phyloP scores from a whole-genome alignment of 139 green algal species.

The Edaphochlamys debaryana region DNA sequence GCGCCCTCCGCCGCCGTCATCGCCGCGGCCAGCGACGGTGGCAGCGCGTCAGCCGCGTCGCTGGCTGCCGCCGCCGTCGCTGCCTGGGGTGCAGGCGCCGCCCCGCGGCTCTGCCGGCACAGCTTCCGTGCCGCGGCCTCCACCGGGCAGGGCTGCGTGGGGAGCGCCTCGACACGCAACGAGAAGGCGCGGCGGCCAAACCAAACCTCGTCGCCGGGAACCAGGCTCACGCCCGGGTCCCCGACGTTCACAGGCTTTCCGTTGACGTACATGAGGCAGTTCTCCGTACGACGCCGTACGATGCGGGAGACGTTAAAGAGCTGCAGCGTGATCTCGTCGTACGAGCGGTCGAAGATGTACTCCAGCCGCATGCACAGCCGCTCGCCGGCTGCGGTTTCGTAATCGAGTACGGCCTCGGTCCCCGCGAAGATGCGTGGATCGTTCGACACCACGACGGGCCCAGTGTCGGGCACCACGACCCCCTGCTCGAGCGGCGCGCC shows the following conservation, averaged over 20 bases:
- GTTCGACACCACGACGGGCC: constrained; percentile 34
- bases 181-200: constrained; percentile 1
- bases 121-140: constrained; percentile 26
- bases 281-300: background rate
- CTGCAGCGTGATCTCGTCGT: constrained; percentile 17
- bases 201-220: constrained; percentile 27
- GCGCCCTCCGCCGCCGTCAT: background rate
- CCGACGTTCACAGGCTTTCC: constrained; percentile 17
- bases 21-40: background rate
- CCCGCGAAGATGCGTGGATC: constrained; percentile 26
- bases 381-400: background rate
- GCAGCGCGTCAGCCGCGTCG: background rate
- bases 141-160: background rate
- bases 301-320: constrained; percentile 42
- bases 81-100: background rate
- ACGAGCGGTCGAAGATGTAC: constrained; percentile 30
- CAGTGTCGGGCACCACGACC: background rate
- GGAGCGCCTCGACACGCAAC: constrained; percentile 29
- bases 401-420: constrained; percentile 19
- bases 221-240: constrained; percentile 16
- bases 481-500: background rate
- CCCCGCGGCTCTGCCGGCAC: constrained; percentile 3
- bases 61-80: background rate
- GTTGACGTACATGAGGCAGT: constrained; percentile 25
- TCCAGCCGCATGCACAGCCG: constrained; percentile 33